phyloP scores from a whole-genome alignment of 257 asterid species.

The Haberlea rhodopensis region DNA sequence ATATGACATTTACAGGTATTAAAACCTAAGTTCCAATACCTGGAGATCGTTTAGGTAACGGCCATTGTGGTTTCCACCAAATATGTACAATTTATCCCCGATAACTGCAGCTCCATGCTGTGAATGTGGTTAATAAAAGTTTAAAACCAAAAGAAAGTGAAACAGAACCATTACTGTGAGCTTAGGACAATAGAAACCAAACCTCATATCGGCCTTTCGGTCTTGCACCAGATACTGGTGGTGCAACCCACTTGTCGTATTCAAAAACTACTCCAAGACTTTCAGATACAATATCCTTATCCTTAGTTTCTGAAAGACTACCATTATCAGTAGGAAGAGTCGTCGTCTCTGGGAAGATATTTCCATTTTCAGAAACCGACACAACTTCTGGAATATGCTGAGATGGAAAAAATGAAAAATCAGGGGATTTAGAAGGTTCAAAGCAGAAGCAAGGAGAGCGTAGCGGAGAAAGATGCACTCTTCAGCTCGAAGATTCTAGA shows the following conservation, averaged over 20 bases:
- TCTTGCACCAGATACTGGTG: constrained; percentile 62
- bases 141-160: constrained; percentile 7
- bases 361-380: constrained; percentile 59
- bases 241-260: constrained; percentile 91
- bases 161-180: constrained; percentile 5
- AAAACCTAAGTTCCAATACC: constrained; percentile 47
- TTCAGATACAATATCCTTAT: constrained; percentile 71
- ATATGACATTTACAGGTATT: constrained; percentile 14
- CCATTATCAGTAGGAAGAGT: constrained; percentile 68
- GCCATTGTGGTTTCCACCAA: constrained; percentile 95
- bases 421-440: constrained; percentile 21
- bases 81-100: constrained; percentile 84
- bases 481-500: constrained; percentile 15
- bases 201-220: constrained; percentile 91
- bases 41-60: constrained; percentile 93
- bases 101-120: constrained; percentile 94
- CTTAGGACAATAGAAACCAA: constrained; percentile 14
- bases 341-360: constrained; percentile 45
- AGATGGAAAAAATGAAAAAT: constrained; percentile 18
- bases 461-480: constrained; percentile 18
- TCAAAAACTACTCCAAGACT: constrained; percentile 58
- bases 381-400: constrained; percentile 58
- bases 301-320: constrained; percentile 61
- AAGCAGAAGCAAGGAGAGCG: constrained; percentile 16
- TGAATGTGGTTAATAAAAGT: constrained; percentile 25